Percentiles rank a stretch among this genome's conserved stretches.
Evolutionary conservation across 805 yeast genomes (phyloP).

Genomic region (Yamadazyma ubonensis): DNA sequence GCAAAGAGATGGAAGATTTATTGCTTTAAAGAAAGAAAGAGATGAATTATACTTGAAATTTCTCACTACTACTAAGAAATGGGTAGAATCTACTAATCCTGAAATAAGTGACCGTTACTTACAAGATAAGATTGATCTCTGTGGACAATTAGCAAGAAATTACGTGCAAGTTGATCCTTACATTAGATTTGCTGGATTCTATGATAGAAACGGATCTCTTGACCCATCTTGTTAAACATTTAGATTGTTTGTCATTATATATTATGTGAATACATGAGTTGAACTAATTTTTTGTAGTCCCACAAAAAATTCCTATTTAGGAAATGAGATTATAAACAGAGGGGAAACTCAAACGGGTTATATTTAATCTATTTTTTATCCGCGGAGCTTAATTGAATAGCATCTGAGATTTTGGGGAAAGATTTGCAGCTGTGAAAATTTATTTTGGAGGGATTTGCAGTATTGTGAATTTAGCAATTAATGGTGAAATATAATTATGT

Average conservation of each 20-base stretch:
- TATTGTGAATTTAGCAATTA: too few species aligned
- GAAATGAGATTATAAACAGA: slow-evolving; percentile 1
- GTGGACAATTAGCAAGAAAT: slow-evolving; percentile 55
- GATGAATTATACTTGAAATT: slow-evolving; percentile 51
- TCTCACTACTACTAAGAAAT: slow-evolving; percentile 63
- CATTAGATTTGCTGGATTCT: slow-evolving; percentile 72
- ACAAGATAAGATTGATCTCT: slow-evolving; percentile 53
- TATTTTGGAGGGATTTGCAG: too few species aligned
- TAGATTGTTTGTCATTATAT: too few species aligned
- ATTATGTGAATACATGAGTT: too few species aligned
- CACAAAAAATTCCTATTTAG: slow-evolving; percentile 8
- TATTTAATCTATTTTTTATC: too few species aligned
- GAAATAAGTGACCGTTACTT: slow-evolving; percentile 49
- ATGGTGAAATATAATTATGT: too few species aligned
- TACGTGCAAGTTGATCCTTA: slow-evolving; percentile 77
- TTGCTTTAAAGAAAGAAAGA: slow-evolving; percentile 50
- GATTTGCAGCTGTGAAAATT: too few species aligned
- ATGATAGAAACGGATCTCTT: slow-evolving; percentile 67
- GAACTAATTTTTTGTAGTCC: not conserved
- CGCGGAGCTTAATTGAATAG: too few species aligned
- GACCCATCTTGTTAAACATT: slow-evolving; percentile 4
- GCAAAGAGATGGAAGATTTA: slow-evolving; percentile 25
- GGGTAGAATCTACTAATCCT: slow-evolving; percentile 68
- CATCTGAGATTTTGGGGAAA: too few species aligned
- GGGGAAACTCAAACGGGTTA: too few species aligned